These are phyloP conservation scores for Geranomyces michiganensis DNA, from an alignment of 192 early-diverging fungal species.

Conservation along the genomic window DNA sequence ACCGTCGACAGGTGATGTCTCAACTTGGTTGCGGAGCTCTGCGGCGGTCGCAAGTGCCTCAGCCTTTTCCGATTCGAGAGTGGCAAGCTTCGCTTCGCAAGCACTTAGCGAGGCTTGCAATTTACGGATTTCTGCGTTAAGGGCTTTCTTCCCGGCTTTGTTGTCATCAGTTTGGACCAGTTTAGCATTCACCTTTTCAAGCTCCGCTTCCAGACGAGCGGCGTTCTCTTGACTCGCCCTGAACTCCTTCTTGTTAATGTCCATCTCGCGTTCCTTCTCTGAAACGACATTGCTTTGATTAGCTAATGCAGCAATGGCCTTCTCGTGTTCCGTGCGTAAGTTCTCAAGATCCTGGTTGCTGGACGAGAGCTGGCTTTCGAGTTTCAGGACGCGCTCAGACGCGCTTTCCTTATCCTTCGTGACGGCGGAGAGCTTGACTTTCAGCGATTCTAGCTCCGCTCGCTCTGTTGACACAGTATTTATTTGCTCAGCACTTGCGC, in stretches of 20 bases:
- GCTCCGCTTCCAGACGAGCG: neutral
- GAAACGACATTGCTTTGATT: no score
- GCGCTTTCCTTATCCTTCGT: no score
- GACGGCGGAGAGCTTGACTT: no score
- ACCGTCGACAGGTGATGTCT: no score
- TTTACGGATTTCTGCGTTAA: neutral
- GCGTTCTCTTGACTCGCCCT: neutral
- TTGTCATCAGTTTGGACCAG: neutral
- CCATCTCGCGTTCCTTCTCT: neutral
- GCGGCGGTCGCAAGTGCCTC: neutral
- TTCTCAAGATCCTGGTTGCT: neutral
- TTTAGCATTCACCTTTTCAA: neutral
- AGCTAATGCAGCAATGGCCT: no score
- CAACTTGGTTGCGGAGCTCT: neutral
- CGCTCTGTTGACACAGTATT: neutral
- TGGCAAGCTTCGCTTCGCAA: neutral
- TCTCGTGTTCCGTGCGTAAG: neutral
- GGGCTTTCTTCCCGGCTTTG: neutral
- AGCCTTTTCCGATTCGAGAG: neutral
- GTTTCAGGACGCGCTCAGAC: neutral
- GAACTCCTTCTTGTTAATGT: neutral
- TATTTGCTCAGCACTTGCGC: neutral
- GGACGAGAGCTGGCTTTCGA: neutral
- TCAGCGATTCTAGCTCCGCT: no score
- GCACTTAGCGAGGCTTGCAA: neutral